Evolutionary conservation across 768 basidiomycete species (phyloP).

Genomic region (Collybia sp.): DNA sequence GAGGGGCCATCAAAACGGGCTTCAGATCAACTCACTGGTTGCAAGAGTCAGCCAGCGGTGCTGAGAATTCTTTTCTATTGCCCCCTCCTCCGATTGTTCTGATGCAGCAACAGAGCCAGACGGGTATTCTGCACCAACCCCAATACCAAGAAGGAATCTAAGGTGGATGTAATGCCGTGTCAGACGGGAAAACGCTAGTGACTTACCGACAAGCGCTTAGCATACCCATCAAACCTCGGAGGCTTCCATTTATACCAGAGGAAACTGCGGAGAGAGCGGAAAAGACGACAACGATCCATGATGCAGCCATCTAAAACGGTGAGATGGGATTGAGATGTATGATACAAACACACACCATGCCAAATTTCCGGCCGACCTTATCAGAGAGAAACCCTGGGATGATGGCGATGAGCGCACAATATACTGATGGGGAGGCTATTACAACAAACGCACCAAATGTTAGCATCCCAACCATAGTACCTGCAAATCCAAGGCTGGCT

Average conservation of each 20-base stretch:
- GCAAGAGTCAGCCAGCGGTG: constrained; percentile 84
- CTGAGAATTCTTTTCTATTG: constrained; percentile 70
- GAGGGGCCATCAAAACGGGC: neutral
- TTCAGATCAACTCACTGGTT: constrained; percentile 53
- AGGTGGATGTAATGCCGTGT: neutral
- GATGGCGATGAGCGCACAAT: neutral
- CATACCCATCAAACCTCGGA: constrained; percentile 69
- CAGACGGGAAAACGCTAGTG: neutral
- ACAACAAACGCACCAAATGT: constrained; percentile 44
- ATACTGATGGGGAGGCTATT: neutral
- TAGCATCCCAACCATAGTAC: constrained; percentile 81
- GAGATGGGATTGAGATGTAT: constrained; percentile 4
- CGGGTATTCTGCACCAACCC: constrained; percentile 86
- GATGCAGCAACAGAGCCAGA: constrained; percentile 85
- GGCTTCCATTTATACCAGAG: constrained; percentile 64
- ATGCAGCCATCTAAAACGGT: constrained; percentile 60
- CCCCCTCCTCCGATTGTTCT: constrained; percentile 82
- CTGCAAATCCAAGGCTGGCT: constrained; percentile 72
- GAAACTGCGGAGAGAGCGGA: constrained; percentile 82
- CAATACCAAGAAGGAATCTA: constrained; percentile 85
- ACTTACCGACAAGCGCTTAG: constrained; percentile 69
- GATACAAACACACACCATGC: constrained; percentile 56
- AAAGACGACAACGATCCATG: constrained; percentile 81
- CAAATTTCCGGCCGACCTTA: constrained; percentile 80
- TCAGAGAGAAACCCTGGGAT: constrained; percentile 63